A percentile compares a stretch with the other conserved stretches of the same genome.
phyloP scores from a whole-genome alignment of 2,329 filamentous ascomycete species.

The Pseudogymnoascus pannorum region DNA sequence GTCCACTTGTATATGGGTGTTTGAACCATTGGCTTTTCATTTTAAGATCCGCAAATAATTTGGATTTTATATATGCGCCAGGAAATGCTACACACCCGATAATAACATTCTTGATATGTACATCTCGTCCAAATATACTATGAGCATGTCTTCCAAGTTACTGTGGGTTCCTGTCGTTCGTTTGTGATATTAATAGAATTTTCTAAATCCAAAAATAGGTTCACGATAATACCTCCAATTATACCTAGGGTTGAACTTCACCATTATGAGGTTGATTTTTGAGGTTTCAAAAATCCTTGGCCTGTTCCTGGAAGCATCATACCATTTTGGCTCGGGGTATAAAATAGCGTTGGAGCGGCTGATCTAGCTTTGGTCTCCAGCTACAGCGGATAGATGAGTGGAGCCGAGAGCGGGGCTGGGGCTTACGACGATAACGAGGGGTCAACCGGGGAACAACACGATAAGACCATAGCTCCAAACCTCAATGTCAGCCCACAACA shows the following conservation, averaged over 20 bases:
- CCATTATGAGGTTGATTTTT: neutral
- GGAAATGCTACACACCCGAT: too few relatives aligned
- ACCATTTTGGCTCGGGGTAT: neutral
- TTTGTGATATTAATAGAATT: too few relatives aligned
- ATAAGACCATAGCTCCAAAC: neutral
- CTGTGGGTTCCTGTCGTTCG: too few relatives aligned
- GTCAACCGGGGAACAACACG: neutral
- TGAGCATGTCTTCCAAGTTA: too few relatives aligned
- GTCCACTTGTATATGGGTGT: too few relatives aligned
- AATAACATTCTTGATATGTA: too few relatives aligned
- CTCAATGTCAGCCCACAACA: neutral
- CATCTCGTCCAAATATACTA: too few relatives aligned
- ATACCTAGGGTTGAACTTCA: neutral
- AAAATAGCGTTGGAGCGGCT: neutral
- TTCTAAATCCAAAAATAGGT: neutral
- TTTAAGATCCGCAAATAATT: too few relatives aligned
- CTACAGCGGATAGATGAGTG: neutral
- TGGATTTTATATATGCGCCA: too few relatives aligned
- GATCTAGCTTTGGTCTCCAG: neutral
- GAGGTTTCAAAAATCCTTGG: neutral
- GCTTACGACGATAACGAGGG: neutral
- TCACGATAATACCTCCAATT: neutral
- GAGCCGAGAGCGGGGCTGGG: neutral
- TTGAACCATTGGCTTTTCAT: too few relatives aligned
- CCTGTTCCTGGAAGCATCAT: neutral